These are phyloP conservation scores for Pseudocercospora macadamiae DNA, from an alignment of 2,329 filamentous ascomycete genomes.

Conservation along the genomic window DNA sequence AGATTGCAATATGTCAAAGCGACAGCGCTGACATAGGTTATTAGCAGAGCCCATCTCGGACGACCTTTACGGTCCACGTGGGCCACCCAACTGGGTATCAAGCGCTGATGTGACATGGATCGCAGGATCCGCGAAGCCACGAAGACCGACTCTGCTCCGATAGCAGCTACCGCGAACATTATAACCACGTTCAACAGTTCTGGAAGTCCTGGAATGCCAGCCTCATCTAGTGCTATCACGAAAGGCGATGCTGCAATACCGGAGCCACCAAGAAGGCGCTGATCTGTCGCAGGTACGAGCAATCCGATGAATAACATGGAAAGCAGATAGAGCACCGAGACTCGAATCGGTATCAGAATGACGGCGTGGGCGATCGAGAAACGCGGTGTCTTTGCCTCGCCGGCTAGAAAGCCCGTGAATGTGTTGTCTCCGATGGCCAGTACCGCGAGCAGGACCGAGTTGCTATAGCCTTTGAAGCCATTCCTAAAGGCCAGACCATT, in stretches of 20 bases:
- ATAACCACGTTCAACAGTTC: conserved; percentile 68
- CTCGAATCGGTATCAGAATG: conserved; percentile 45
- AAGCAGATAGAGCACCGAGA: conserved; percentile 44
- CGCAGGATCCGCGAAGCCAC: conserved; percentile 60
- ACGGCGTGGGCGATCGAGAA: conserved; percentile 46
- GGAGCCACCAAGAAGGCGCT: conserved; percentile 28
- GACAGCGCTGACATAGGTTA: conserved; percentile 65
- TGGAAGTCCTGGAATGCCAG: conserved; percentile 61
- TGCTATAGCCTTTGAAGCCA: conserved; percentile 65
- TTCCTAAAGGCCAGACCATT: conserved; percentile 44
- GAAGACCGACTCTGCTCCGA: conserved; percentile 61
- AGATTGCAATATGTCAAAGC: conserved; percentile 69
- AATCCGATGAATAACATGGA: conserved; percentile 36
- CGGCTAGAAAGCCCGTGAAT: conserved; percentile 53
- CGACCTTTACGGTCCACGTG: conserved; percentile 84
- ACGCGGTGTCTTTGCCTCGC: conserved; percentile 45
- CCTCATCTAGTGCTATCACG: conserved; percentile 64
- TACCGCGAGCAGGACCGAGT: conserved; percentile 44
- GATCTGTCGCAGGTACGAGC: conserved; percentile 27
- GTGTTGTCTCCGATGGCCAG: conserved; percentile 29
- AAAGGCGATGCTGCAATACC: conserved; percentile 58
- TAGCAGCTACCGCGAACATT: conserved; percentile 59
- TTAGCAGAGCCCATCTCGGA: conserved; percentile 70
- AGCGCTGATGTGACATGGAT: conserved; percentile 52
- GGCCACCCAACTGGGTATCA: conserved; percentile 73